Percentiles rank a stretch among this genome's conserved stretches.
Evolutionary conservation across 2,329 filamentous ascomycete species (phyloP).

Genomic region (Biscogniauxia marginata): DNA sequence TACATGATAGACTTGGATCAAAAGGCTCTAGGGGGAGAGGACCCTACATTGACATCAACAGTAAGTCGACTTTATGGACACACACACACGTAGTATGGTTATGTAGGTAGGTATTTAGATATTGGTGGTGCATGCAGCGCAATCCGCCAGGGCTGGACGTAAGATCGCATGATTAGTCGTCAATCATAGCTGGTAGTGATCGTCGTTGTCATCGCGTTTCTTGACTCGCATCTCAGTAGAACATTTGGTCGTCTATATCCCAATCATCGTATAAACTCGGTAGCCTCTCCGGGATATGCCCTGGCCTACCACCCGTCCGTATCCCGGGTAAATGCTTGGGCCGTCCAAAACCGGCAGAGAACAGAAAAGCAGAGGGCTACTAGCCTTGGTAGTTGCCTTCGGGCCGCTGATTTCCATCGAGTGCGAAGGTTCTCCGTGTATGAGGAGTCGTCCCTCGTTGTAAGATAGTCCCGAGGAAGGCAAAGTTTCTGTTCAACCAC

Average conservation of each 20-base stretch:
- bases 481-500: conserved; percentile 21
- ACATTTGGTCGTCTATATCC: neutral
- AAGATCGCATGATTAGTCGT: conserved; percentile 1
- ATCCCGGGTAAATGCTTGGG: conserved; percentile 21
- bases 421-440: conserved; percentile 12
- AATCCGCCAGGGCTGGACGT: neutral
- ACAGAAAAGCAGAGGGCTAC: neutral
- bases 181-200: neutral
- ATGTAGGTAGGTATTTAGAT: neutral
- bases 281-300: neutral
- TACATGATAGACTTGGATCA: conserved; percentile 13
- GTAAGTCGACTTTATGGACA: neutral
- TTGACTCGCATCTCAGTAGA: neutral
- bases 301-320: conserved; percentile 1
- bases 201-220: neutral
- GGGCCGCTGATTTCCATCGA: neutral
- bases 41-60: conserved; percentile 16
- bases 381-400: too few relatives aligned
- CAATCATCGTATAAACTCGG: neutral
- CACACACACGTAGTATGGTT: conserved; percentile 7
- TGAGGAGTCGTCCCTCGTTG: conserved; percentile 12
- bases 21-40: conserved; percentile 16
- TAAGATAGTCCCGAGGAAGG: conserved; percentile 18
- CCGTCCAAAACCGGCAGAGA: conserved; percentile 7
- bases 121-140: neutral